Conservation (phyloP, 306 rosid species). For the Prunus campanulata region DNA sequence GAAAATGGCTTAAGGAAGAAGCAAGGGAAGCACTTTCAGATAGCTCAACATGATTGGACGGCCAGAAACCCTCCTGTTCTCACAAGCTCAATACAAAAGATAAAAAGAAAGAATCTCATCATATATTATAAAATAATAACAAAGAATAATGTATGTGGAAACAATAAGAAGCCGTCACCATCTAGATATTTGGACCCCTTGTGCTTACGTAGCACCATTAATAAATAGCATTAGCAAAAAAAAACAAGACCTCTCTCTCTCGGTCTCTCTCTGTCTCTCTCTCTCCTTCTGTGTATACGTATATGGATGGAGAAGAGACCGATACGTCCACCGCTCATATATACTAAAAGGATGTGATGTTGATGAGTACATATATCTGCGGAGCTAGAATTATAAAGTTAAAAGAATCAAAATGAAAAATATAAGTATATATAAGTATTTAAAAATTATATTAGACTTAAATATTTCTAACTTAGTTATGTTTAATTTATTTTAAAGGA, state of each 20-base stretch:
- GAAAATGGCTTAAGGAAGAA: conserved; percentile 80
- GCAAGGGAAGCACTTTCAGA: conserved; percentile 61
- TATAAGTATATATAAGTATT: no score
- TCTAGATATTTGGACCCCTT: conserved; percentile 40
- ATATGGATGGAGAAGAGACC: conserved; percentile 8
- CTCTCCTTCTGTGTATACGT: conserved; percentile 11
- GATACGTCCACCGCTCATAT: conserved; percentile 27
- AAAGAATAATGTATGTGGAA: conserved; percentile 56
- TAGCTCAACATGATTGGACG: conserved; percentile 44
- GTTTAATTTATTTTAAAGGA: no score
- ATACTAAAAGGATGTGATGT: conserved; percentile 48
- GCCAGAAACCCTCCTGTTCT: conserved; percentile 34
- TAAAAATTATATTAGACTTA: no score
- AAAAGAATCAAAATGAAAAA: no score
- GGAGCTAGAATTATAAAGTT: no score
- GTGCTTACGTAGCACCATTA: conserved; percentile 10
- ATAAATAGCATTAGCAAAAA: not conserved
- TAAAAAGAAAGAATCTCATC: conserved; percentile 35
- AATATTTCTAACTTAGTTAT: no score
- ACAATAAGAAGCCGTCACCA: conserved; percentile 44
- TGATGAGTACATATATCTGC: conserved; percentile 15
- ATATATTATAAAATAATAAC: conserved; percentile 15
- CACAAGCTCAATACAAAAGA: conserved; percentile 6
- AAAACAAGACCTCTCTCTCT: not conserved
- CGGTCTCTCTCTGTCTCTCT: not conserved